These are phyloP conservation scores for Vachellia collinsii DNA, from an alignment of 306 rosid genomes.

Conservation along the genomic window DNA sequence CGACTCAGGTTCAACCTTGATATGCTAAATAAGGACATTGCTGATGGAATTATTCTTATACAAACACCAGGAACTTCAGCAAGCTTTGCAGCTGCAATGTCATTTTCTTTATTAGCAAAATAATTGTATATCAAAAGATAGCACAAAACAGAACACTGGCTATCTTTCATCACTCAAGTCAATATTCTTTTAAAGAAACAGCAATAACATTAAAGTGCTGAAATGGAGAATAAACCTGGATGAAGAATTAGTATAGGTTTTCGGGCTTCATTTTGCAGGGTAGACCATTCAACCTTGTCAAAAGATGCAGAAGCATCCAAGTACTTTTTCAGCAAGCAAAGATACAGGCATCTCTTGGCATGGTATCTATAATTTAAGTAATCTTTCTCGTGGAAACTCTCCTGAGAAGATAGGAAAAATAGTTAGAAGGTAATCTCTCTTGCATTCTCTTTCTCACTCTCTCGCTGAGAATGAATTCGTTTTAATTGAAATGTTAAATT, in stretches of 20 bases:
- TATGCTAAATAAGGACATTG: conserved; percentile 57
- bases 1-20: conserved; percentile 66
- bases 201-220: background rate
- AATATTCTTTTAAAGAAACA: background rate
- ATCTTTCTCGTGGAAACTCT: conserved; percentile 90
- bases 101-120: conserved; percentile 18
- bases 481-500: background rate
- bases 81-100: conserved; percentile 52
- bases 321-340: conserved; percentile 71
- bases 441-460: background rate
- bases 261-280: conserved; percentile 82
- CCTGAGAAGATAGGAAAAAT: conserved; percentile 52
- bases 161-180: background rate
- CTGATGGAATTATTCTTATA: conserved; percentile 72
- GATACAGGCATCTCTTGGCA: conserved; percentile 86
- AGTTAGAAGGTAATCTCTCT: background rate
- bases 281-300: conserved; percentile 80
- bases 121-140: conserved; percentile 5
- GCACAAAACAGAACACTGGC: background rate
- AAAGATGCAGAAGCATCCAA: conserved; percentile 61
- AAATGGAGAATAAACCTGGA: conserved; percentile 63
- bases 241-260: conserved; percentile 71
- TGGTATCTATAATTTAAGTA: conserved; percentile 88
- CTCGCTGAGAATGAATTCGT: background rate
- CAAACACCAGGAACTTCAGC: conserved; percentile 56